Evolutionary conservation across 768 basidiomycete genomes (phyloP), one percentile per base, ranked within the genome.

Genomic region (Peribolospora kevripleyi): DNA sequence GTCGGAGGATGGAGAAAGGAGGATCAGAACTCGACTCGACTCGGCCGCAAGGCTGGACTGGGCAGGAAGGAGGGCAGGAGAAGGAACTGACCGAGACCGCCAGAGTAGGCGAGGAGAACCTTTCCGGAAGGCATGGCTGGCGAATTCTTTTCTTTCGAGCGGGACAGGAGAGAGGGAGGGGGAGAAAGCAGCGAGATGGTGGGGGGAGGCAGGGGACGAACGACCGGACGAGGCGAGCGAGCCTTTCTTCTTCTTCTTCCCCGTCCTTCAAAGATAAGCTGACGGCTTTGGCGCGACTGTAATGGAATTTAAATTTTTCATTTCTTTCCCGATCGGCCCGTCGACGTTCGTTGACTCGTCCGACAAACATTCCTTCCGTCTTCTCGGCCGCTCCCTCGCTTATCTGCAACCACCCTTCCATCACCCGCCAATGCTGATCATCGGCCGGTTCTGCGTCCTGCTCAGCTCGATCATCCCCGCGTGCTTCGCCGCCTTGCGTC

Each of bases 71-170:
- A 48, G 36, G 41, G 25, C 10, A 46, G 6, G 46, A 46, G 38
- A 48, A 47, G 37, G 5, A 11, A 72, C 84, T 61, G 57, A 91
- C 90, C 90, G 52, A 97, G 77, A 63, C 93, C 93, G 60, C 93
- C 91, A 64, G 93, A 98, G 73, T 98, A 98, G 25, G 91, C 91
- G 60, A 98, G 75, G 55, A 98, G 74, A 63, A 97, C 88, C 63
- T 72, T 71, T n/a, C 54, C 36, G 47, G 46, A 7, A 45, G 43
- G 8, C 8, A 13, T 45, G 43, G 43, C 43, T 7, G 43, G 13
- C 43, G 13, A 7, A 13, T 45, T 45, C 7, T 45, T 7, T 45
- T 13, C 13, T 45, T 45, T 45, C 25, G 25, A 25, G 25, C 25
- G 25, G 25, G 25, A 25, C 25, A 25, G 25, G 25, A 25, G 43